Percentiles rank a stretch among this genome's conserved stretches.
phyloP scores from a whole-genome alignment of 352 stramenopile species.

The Pythium brachiatum region DNA sequence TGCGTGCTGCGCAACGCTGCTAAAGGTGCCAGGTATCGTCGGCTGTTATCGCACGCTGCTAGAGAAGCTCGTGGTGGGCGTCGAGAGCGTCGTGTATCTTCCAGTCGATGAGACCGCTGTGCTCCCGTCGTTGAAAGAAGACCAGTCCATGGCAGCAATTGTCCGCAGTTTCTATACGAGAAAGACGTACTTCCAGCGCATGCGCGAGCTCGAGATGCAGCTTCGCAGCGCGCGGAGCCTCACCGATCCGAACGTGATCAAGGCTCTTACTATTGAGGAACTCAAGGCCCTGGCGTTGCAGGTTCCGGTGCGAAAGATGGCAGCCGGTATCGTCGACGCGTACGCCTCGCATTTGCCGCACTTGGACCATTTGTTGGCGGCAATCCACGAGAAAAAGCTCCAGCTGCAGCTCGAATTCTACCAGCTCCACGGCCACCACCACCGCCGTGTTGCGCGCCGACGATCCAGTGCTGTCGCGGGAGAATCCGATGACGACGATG shows the following conservation, averaged over 20 bases:
- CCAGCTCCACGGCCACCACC: conserved; percentile 11
- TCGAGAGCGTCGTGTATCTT: conserved; percentile 61
- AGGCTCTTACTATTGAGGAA: conserved; percentile 40
- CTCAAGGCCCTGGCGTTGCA: conserved; percentile 42
- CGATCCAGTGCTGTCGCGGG: not conserved
- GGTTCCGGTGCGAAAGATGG: conserved; percentile 34
- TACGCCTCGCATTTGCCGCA: conserved; percentile 21
- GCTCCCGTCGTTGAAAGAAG: not conserved
- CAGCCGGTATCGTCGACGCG: conserved; percentile 12
- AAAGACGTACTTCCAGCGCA: conserved; percentile 69
- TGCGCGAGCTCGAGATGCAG: conserved; percentile 48
- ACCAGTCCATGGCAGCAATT: conserved; percentile 44
- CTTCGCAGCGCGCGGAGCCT: conserved; percentile 42
- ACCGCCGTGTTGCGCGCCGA: not conserved
- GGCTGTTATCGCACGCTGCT: conserved; percentile 66
- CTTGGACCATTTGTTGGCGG: conserved; percentile 16
- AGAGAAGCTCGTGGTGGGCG: conserved; percentile 57
- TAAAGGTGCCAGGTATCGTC: conserved; percentile 79
- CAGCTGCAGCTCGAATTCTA: conserved; percentile 25
- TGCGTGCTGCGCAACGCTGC: conserved; percentile 68
- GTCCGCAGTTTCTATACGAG: conserved; percentile 55
- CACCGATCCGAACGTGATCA: conserved; percentile 37
- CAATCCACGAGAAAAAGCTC: conserved; percentile 14
- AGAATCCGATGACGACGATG: not conserved
- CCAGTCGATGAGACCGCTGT: conserved; percentile 11